Evolutionary conservation across 768 basidiomycete species (phyloP), one percentile per base, ranked within the genome.

Genomic region (Lactarius indigo): DNA sequence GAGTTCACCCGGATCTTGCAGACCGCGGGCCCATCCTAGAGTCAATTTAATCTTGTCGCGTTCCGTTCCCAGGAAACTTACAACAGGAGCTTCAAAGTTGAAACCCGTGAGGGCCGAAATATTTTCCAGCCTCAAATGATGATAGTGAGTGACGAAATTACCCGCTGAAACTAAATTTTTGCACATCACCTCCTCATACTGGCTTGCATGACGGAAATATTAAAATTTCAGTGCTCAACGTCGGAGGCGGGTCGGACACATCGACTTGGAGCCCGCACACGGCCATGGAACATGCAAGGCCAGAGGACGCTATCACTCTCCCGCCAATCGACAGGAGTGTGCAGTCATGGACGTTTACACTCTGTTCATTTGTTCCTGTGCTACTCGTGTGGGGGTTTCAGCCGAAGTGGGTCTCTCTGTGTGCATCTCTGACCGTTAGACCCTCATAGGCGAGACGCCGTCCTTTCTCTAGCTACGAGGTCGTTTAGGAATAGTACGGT

Each of bases 381-480:
- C 69, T 63, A 56, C 52, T 72, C 60, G 68, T 73, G 13, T 74
- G 72, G 74, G 73, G 72, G 0, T 71, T 72, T 30, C 67, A 59
- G 52, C 73, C 71, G 52, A 70, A 70, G 73, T 74, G 44, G 2
- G 68, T 61, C 54, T 6, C 13, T 23, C 23, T 23, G 7, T 30
- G 39, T 30, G 26, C 31, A 15, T 33, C 18, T 65, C 28, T 23
- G 10, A 13, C 50, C 10, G 31, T 39, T 42, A 4, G 37, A 55
- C 26, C 3, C 37, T 42, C 30, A 33, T 30, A 56, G 18, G 30
- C 20, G 50, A 35, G 13, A 15, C 15, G 5, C 8, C 37, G 9
- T 17, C 3, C 58, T 23, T 5, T 23, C 12, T 15, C 7, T 26
- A 61, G 68, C 47, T 65, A 61, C 30, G 64, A 54, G 55, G 28